Evolutionary conservation across 179 eudicot genomes (phyloP), one percentile per base, ranked within the genome.

Genomic region (Heliamphora pulchella): DNA sequence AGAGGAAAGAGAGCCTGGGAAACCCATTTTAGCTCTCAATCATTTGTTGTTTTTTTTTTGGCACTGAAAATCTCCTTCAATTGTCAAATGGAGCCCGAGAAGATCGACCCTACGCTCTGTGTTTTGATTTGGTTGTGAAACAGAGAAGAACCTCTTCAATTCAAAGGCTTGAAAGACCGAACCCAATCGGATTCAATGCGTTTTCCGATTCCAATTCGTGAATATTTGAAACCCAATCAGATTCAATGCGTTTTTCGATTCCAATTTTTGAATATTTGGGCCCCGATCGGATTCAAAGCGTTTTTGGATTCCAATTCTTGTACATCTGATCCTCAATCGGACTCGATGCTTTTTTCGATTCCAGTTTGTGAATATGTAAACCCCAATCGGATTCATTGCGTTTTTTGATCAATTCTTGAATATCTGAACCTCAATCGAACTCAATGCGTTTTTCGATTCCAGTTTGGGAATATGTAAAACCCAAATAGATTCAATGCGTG

Each of bases 11-110:
- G 43, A 48, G 7, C 14, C 1, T 15, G 6, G 6, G n/a, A 14
- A 44, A 44, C 73, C 73, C 73, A 69, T 71, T 71, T 47, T 6
- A 71, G 55, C 74, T 71, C 74, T 71, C 74, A 8, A 71, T 15
- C 53, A 53, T 64, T n/a, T 20, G 5, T 17, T 7, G 8, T 6
- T 51, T 2, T 51, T 51, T 51, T 51, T 51, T 5, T 31, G 31
- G 31, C 31, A 31, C 31, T 31, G 31, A 31, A 58, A 4, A 58
- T 13, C 4, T n/a, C 13, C 62, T 58, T 15, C 1, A 11, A 13
- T 67, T 5, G 13, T 18, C 71, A 41, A 67, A 4, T 13, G 71
- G 22, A 53, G 9, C 57, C 2, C 54, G 1, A 2, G 10, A 48
- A 47, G 7, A 48, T 48, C 17, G 2, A 48, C 50, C 15, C 13